phyloP scores from a whole-genome alignment of 768 basidiomycete genomes.

The Lyophyllum decastes region DNA sequence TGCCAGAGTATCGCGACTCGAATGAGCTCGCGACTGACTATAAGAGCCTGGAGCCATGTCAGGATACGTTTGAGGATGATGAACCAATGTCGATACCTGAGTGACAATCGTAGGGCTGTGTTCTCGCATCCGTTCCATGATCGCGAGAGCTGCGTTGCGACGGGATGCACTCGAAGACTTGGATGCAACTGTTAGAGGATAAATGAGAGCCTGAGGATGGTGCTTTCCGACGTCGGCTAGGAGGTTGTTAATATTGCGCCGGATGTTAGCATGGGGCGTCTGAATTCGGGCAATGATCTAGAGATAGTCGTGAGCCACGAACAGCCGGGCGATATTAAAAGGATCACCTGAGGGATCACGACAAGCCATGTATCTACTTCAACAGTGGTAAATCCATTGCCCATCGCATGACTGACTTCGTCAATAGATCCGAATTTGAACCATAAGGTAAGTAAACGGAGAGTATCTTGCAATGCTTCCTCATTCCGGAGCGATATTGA shows the following conservation, averaged over 20 bases:
- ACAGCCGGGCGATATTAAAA: neutral
- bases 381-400: slow-evolving; percentile 81
- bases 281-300: slow-evolving; percentile 99
- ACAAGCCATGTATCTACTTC: slow-evolving; percentile 98
- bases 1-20: slow-evolving; percentile 99
- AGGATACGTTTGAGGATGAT: neutral
- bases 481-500: slow-evolving; percentile 90
- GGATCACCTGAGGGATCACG: slow-evolving; percentile 89
- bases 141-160: slow-evolving; percentile 77
- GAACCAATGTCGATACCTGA: slow-evolving; percentile 52
- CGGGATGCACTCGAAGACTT: slow-evolving; percentile 89
- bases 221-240: slow-evolving; percentile 92
- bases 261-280: slow-evolving; percentile 85
- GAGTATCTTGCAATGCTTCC: slow-evolving; percentile 91
- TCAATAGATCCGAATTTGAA: slow-evolving; percentile 94
- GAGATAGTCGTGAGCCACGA: neutral
- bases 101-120: slow-evolving; percentile 87
- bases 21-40: slow-evolving; percentile 94
- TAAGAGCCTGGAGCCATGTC: slow-evolving; percentile 53
- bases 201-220: slow-evolving; percentile 97
- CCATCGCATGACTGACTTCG: slow-evolving; percentile 89
- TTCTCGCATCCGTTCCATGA: slow-evolving; percentile 93
- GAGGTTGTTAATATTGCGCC: slow-evolving; percentile 85
- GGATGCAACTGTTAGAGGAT: slow-evolving; percentile 93
- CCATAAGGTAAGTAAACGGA: slow-evolving; percentile 93